These are phyloP conservation scores for Coemansia sp. DNA, from an alignment of 192 early-diverging fungal species.

Conservation along the genomic window DNA sequence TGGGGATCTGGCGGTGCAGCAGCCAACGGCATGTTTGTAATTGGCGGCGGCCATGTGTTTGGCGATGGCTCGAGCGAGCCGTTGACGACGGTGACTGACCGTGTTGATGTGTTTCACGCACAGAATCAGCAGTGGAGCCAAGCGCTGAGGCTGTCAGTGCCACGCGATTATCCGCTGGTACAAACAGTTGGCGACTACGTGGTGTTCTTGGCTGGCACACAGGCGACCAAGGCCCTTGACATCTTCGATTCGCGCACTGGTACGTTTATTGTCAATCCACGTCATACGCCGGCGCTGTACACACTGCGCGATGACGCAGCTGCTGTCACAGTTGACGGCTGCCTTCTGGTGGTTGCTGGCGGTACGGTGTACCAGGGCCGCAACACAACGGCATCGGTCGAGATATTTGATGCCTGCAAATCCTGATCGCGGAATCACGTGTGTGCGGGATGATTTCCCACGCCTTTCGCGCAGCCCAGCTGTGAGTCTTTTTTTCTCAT, in stretches of 20 bases:
- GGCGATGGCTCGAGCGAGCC: slow-evolving; percentile 15
- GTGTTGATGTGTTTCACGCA: slow-evolving; percentile 42
- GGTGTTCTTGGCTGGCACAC: slow-evolving; percentile 38
- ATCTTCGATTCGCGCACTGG: slow-evolving; percentile 36
- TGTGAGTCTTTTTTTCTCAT: background rate
- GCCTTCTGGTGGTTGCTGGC: slow-evolving; percentile 45
- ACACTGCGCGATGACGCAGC: slow-evolving; percentile 35
- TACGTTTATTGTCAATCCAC: slow-evolving; percentile 17
- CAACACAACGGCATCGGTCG: slow-evolving; percentile 47
- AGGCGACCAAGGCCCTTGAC: slow-evolving; percentile 46
- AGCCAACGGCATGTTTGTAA: slow-evolving; percentile 46
- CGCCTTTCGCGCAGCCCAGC: background rate
- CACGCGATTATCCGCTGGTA: slow-evolving; percentile 46
- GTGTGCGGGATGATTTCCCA: background rate
- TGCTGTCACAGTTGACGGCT: slow-evolving; percentile 32
- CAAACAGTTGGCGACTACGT: slow-evolving; percentile 48
- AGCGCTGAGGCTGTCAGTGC: slow-evolving; percentile 30
- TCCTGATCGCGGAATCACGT: background rate
- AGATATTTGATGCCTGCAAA: slow-evolving; percentile 48
- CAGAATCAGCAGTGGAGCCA: slow-evolving; percentile 29
- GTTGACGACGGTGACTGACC: slow-evolving; percentile 29
- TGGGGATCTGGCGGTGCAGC: slow-evolving; percentile 49
- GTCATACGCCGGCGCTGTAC: slow-evolving; percentile 39
- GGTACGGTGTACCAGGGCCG: slow-evolving; percentile 46
- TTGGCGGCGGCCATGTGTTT: slow-evolving; percentile 50